A percentile compares a stretch with the other conserved stretches of the same genome.
Conservation (phyloP, 768 basidiomycete genomes). For the Mrakia frigida region DNA sequence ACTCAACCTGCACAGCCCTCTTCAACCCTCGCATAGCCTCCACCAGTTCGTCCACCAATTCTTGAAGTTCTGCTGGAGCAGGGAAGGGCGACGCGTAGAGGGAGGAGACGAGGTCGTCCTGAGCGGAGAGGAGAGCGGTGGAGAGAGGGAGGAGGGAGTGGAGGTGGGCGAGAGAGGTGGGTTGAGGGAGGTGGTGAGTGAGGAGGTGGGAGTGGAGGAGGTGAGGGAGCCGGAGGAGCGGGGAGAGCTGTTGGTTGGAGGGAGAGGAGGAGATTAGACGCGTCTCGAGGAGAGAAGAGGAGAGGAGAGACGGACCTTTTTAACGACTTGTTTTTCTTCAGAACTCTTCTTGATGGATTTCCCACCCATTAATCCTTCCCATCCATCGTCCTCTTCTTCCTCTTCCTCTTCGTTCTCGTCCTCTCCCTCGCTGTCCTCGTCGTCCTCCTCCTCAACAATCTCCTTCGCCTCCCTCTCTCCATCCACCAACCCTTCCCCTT, state of each 20-base stretch:
- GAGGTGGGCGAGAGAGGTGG: background rate
- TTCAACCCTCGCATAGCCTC: background rate
- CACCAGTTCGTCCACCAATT: background rate
- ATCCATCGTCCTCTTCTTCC: constrained; percentile 21
- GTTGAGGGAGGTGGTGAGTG: background rate
- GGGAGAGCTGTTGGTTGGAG: background rate
- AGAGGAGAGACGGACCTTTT: background rate
- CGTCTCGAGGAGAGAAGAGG: background rate
- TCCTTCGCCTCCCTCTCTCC: constrained; percentile 25
- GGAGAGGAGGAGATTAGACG: background rate
- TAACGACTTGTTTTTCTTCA: constrained; percentile 15
- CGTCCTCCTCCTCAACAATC: constrained; percentile 16
- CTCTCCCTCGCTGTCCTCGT: background rate
- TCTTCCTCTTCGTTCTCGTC: background rate
- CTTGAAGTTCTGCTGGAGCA: background rate
- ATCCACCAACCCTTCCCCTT: constrained; percentile 17
- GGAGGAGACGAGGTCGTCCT: constrained; percentile 8
- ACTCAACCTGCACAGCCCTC: background rate
- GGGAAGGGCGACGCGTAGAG: background rate
- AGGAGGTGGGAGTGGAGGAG: background rate
- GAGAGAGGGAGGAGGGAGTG: background rate
- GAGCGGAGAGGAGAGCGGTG: background rate
- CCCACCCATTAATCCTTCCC: constrained; percentile 25
- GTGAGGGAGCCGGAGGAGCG: background rate
- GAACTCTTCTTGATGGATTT: background rate